Conservation (phyloP, 2,329 filamentous ascomycete genomes). For the Zasmidium angulare region DNA sequence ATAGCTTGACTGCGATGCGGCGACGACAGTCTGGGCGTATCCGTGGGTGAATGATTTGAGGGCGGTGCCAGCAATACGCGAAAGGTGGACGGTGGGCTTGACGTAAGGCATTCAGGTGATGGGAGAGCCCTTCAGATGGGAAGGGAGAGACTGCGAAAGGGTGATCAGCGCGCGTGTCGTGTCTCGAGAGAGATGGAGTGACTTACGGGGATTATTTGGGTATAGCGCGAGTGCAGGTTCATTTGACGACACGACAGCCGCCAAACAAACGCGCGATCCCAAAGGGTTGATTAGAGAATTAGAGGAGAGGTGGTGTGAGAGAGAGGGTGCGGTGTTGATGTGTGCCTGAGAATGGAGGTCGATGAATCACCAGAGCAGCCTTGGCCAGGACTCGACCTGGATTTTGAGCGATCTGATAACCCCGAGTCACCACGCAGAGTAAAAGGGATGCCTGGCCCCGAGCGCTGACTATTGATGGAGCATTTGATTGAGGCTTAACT, state of each 20-base stretch:
- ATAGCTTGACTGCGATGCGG: conserved; percentile 84
- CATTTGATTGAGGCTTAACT: background rate
- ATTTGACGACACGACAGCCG: conserved; percentile 86
- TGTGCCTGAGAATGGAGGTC: conserved; percentile 7
- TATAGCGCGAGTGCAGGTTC: conserved; percentile 75
- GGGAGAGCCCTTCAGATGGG: conserved; percentile 60
- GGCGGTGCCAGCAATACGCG: conserved; percentile 72
- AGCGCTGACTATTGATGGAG: background rate
- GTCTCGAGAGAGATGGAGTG: conserved; percentile 15
- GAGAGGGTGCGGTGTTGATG: conserved; percentile 8
- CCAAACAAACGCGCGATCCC: conserved; percentile 81
- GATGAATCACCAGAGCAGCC: conserved; percentile 9
- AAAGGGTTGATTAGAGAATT: conserved; percentile 3
- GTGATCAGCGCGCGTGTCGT: conserved; percentile 21
- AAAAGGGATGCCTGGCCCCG: background rate
- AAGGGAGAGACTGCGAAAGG: conserved; percentile 46
- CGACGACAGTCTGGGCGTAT: conserved; percentile 96
- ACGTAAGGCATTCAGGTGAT: conserved; percentile 76
- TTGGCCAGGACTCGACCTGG: background rate
- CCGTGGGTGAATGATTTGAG: conserved; percentile 92
- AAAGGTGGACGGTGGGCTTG: conserved; percentile 75
- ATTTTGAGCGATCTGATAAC: conserved; percentile 2
- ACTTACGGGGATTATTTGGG: conserved; percentile 15
- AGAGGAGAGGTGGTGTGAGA: conserved; percentile 13
- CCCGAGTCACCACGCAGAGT: background rate